Conservation (phyloP, 2,329 filamentous ascomycete genomes). For the Monosporascus sp. region DNA sequence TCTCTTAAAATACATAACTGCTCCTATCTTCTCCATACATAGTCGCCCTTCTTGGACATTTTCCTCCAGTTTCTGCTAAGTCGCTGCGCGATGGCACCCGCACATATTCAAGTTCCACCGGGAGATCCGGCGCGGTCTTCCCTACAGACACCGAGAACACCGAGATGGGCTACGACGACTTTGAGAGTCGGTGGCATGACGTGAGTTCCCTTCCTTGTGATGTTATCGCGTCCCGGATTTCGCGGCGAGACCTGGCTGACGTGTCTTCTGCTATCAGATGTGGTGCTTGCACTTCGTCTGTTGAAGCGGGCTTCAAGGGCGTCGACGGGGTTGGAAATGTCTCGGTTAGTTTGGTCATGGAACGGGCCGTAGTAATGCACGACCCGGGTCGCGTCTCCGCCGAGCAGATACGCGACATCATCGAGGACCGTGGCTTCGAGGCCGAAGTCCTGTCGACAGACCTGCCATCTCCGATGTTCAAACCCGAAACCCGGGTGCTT, state of each 20-base stretch:
- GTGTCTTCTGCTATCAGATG: constrained; percentile 54
- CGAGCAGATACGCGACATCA: constrained; percentile 74
- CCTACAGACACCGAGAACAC: constrained; percentile 33
- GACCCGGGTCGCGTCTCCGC: constrained; percentile 69
- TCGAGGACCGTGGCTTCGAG: constrained; percentile 90
- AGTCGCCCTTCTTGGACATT: not conserved
- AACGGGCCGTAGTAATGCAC: constrained; percentile 90
- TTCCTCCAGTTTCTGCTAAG: not conserved
- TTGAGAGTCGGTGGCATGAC: constrained; percentile 86
- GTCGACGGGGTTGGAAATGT: constrained; percentile 79
- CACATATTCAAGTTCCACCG: constrained; percentile 42
- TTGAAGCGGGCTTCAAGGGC: constrained; percentile 84
- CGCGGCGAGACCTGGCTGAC: not conserved
- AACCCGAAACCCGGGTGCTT: constrained; percentile 25
- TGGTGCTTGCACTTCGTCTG: constrained; percentile 90
- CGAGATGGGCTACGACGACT: constrained; percentile 83
- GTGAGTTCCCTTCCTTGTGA: constrained; percentile 26
- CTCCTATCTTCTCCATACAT: not conserved
- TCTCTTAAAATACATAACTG: not conserved
- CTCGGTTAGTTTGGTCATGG: constrained; percentile 90
- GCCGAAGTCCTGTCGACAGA: constrained; percentile 83
- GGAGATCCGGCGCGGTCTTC: constrained; percentile 28
- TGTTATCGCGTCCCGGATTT: not conserved
- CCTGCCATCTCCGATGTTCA: constrained; percentile 50
- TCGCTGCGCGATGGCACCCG: constrained; percentile 42